A percentile compares a stretch with the other conserved stretches of the same genome.
These are phyloP conservation scores for Erysimum cheiranthoides DNA, from an alignment of 345 rosid species.

Conservation along the genomic window DNA sequence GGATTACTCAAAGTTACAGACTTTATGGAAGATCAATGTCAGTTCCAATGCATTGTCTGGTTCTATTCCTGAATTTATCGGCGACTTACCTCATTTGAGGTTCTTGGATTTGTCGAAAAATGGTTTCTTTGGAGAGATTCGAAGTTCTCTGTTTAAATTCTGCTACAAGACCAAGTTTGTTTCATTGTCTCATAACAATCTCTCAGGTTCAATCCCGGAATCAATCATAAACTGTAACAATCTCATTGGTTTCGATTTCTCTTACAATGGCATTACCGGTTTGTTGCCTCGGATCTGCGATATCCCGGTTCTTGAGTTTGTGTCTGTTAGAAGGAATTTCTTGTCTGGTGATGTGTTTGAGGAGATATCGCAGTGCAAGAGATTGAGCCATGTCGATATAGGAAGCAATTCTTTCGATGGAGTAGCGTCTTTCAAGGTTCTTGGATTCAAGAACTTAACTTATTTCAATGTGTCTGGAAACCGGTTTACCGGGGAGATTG, in stretches of 20 bases:
- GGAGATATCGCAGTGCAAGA: slow-evolving; percentile 60
- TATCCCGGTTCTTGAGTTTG: slow-evolving; percentile 60
- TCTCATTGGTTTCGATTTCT: slow-evolving; percentile 87
- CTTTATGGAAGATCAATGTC: slow-evolving; percentile 91
- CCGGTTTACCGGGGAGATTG: slow-evolving; percentile 57
- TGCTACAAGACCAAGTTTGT: slow-evolving; percentile 85
- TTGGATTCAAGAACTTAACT: slow-evolving; percentile 63
- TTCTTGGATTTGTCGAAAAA: slow-evolving; percentile 91
- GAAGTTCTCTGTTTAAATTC: slow-evolving; percentile 65
- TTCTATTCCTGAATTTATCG: slow-evolving; percentile 83
- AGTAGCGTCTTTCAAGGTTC: slow-evolving; percentile 65
- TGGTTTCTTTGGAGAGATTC: slow-evolving; percentile 68
- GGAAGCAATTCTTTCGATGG: slow-evolving; percentile 77
- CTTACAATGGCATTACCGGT: slow-evolving; percentile 74
- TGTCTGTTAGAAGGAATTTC: slow-evolving; percentile 70
- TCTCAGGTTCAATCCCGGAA: slow-evolving; percentile 77
- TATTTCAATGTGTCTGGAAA: slow-evolving; percentile 77
- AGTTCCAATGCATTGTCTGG: slow-evolving; percentile 96
- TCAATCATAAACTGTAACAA: slow-evolving; percentile 67
- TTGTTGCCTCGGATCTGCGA: slow-evolving; percentile 63
- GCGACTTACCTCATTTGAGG: slow-evolving; percentile 76
- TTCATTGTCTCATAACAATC: slow-evolving; percentile 72
- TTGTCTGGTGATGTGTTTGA: slow-evolving; percentile 67
- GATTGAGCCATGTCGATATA: slow-evolving; percentile 71
- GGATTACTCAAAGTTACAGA: slow-evolving; percentile 65